Evolutionary conservation across 225 moss, liverwort and hornwort species (phyloP).

Genomic region (Straminergon stramineum): DNA sequence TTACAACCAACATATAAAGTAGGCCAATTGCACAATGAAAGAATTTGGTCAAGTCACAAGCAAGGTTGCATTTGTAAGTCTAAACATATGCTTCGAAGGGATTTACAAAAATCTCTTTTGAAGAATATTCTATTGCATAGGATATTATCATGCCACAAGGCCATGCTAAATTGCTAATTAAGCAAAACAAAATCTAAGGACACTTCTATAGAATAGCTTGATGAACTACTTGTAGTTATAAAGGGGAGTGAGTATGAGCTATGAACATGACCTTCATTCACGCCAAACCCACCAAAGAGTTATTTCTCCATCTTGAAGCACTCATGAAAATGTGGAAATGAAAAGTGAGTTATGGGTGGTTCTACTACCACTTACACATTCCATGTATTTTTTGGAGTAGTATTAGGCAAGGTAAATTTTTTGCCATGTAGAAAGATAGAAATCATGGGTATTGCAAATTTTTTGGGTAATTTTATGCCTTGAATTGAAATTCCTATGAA

Average conservation of each 20-base stretch:
- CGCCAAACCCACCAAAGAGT: background rate
- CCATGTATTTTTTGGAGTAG: too few species aligned
- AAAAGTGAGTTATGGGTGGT: background rate
- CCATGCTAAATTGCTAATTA: too few species aligned
- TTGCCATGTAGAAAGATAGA: too few species aligned
- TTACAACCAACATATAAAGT: accelerated
- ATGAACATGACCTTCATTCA: background rate
- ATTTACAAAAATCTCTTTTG: too few species aligned
- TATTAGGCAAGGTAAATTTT: too few species aligned
- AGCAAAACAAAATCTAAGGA: background rate
- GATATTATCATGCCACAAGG: background rate
- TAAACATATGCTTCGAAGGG: background rate
- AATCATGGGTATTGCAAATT: too few species aligned
- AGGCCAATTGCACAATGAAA: background rate
- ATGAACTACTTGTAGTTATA: background rate
- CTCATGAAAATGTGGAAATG: background rate
- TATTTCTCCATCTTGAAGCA: background rate
- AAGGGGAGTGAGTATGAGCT: background rate
- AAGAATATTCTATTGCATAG: background rate
- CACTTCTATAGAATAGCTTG: background rate
- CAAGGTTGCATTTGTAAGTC: background rate
- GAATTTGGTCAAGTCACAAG: background rate
- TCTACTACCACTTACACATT: too few species aligned
- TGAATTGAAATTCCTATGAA: too few species aligned
- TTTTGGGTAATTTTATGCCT: too few species aligned